These are phyloP conservation scores for Emericellopsis terricola DNA, from an alignment of 495 filamentous ascomycete genomes.

Conservation along the genomic window DNA sequence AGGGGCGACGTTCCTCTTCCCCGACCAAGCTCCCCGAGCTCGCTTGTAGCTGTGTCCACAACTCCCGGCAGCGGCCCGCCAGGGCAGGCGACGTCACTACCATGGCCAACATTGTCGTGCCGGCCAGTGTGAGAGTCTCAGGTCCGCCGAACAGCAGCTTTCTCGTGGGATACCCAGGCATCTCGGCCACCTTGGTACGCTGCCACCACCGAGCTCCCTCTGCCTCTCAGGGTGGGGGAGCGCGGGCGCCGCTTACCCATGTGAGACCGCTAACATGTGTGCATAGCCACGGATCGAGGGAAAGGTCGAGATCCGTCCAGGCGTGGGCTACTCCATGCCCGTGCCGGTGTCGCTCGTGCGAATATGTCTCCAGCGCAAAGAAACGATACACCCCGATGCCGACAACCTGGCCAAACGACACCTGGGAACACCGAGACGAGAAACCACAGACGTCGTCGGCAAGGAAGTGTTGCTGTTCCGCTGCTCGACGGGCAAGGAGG, in stretches of 20 bases:
- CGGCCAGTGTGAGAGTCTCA: constrained; percentile 91
- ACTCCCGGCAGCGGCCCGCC: background rate
- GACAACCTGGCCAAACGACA: constrained; percentile 87
- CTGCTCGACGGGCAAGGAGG: constrained; percentile 64
- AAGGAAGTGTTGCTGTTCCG: constrained; percentile 89
- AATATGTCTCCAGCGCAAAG: constrained; percentile 78
- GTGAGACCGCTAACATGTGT: constrained; percentile 3
- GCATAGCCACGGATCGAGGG: constrained; percentile 83
- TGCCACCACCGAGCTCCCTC: background rate
- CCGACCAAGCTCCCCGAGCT: too few species aligned
- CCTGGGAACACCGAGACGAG: constrained; percentile 79
- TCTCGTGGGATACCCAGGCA: constrained; percentile 90
- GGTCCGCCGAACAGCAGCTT: constrained; percentile 95
- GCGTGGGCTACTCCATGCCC: constrained; percentile 63
- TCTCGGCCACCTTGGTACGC: constrained; percentile 90
- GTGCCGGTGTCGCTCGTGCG: constrained; percentile 86
- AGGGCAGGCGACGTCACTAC: constrained; percentile 9
- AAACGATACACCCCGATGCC: constrained; percentile 91
- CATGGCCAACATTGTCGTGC: constrained; percentile 12
- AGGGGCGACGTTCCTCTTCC: too few species aligned
- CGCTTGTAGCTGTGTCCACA: too few species aligned
- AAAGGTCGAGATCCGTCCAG: constrained; percentile 91
- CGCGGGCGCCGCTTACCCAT: background rate
- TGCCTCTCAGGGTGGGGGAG: constrained; percentile 1
- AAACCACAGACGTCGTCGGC: constrained; percentile 80